Base-by-base conservation (phyloP, 179 eudicot species). In the Heliamphora pulchella region DNA sequence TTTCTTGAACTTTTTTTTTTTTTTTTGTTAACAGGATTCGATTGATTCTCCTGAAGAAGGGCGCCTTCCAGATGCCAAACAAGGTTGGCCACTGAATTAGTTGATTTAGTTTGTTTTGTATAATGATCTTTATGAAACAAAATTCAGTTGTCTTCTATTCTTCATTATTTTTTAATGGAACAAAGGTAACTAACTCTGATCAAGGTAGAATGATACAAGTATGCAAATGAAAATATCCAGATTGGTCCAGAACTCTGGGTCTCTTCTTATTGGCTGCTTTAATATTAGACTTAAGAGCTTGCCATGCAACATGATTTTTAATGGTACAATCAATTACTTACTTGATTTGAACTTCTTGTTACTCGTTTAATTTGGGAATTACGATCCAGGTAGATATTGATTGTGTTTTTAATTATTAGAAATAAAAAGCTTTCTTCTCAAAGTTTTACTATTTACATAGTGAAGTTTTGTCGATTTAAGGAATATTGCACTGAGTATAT, bases 11-110 rank as follows among this genome's bases (percentile, higher is more conserved):
- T 78, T 18, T 61, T 15, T 70, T 74, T 20, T 63, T n/a, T 0
- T 55, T 66, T 80, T 51, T 6, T 31, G 31, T 31, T 15, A 15
- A 48, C 76, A 95, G 97, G 97, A 95, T 82, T 89, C 82, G 14
- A 8, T 76, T 57, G 85, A 74, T 63, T 87, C 91, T 78, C 88
- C 90, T 0, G 89, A 91, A 48, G 98, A 95, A 83, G 98, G 98
- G 55, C 98, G 97, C 55, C 97, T 95, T 83, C 98, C 98, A 18
- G 90, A 91, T 85, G 98, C 97, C 59, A 87, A 82, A 50, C 82
- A 81, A 89, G 98, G 98, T 91, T 79, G 39, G 75, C 61, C 47
- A 11, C 3, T 57, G 44, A 51, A 48, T 15, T 44, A 69, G 39
- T 50, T 41, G 66, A 77, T 69, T 70, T 50, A 11, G 41, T 58